Evolutionary conservation across 352 stramenopile species (phyloP).

Genomic region (Chrysophaeum taylorii): DNA sequence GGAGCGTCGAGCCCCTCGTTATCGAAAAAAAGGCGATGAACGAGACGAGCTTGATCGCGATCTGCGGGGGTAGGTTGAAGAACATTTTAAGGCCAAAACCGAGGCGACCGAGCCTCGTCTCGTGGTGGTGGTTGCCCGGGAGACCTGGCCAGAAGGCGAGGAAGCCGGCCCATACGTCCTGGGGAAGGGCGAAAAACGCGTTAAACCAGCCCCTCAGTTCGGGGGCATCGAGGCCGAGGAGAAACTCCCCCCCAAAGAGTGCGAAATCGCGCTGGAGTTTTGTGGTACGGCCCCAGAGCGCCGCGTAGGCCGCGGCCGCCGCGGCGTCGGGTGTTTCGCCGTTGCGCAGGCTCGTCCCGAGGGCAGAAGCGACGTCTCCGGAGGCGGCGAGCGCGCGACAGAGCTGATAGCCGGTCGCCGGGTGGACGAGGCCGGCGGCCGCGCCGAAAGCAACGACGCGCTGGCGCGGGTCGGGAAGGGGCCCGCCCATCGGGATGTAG

Average conservation of each 20-base stretch:
- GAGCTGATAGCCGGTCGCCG: constrained; percentile 60
- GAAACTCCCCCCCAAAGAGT: constrained; percentile 68
- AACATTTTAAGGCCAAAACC: constrained; percentile 62
- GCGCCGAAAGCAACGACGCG: constrained; percentile 57
- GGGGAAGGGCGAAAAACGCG: constrained; percentile 61
- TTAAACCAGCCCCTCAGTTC: constrained; percentile 65
- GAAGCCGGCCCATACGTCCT: constrained; percentile 61
- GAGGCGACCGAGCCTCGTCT: constrained; percentile 53
- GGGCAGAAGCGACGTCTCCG: constrained; percentile 40
- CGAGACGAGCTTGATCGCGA: constrained; percentile 43
- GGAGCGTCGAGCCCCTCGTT: constrained; percentile 34
- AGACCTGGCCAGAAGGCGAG: constrained; percentile 60
- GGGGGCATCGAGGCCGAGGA: constrained; percentile 62
- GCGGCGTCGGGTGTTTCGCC: constrained; percentile 28
- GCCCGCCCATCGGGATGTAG: constrained; percentile 65
- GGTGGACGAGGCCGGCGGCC: constrained; percentile 60
- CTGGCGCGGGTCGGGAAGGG: constrained; percentile 50
- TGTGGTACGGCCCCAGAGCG: constrained; percentile 53
- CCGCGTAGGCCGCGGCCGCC: constrained; percentile 48
- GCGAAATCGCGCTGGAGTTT: constrained; percentile 65
- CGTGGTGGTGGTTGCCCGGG: constrained; percentile 60
- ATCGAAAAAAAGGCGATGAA: constrained; percentile 44
- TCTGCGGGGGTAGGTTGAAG: constrained; percentile 38
- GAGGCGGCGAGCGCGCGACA: constrained; percentile 53
- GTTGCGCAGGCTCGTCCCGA: constrained; percentile 20